phyloP scores from a whole-genome alignment of 176 grass and related monocot genomes.

The Avena sativa region DNA sequence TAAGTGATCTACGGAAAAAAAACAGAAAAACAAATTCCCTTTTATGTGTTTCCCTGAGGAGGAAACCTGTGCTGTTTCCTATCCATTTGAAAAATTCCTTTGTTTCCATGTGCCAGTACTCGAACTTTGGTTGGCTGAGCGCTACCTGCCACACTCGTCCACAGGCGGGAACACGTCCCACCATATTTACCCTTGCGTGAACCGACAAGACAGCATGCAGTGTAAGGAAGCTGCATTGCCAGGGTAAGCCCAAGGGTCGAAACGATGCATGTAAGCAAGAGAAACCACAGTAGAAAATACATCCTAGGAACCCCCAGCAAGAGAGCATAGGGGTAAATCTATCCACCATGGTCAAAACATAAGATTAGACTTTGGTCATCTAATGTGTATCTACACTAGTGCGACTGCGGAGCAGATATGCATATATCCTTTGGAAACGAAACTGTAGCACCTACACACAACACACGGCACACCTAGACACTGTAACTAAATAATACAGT shows the following conservation, averaged over 20 bases:
- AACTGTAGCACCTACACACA: neutral
- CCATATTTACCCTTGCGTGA: neutral
- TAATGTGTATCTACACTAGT: neutral
- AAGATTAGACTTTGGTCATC: neutral
- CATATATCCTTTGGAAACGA: neutral
- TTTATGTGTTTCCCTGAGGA: neutral
- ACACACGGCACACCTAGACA: no score
- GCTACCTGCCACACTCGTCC: neutral
- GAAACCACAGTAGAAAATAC: neutral
- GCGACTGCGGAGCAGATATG: neutral
- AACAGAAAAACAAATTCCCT: neutral
- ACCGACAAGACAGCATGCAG: neutral
- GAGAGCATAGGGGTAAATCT: neutral
- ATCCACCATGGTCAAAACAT: slow-evolving; percentile 5
- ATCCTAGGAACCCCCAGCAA: neutral
- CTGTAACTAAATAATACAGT: neutral
- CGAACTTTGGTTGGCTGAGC: neutral
- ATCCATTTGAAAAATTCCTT: neutral
- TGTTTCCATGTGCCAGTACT: neutral
- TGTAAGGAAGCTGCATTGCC: slow-evolving; percentile 8
- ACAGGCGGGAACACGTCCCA: neutral
- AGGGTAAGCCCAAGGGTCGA: neutral
- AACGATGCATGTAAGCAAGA: neutral
- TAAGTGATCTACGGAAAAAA: neutral
- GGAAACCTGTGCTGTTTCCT: neutral